These are phyloP conservation scores for Strobilomyces dryophilus DNA, from an alignment of 768 basidiomycete species.

Conservation along the genomic window DNA sequence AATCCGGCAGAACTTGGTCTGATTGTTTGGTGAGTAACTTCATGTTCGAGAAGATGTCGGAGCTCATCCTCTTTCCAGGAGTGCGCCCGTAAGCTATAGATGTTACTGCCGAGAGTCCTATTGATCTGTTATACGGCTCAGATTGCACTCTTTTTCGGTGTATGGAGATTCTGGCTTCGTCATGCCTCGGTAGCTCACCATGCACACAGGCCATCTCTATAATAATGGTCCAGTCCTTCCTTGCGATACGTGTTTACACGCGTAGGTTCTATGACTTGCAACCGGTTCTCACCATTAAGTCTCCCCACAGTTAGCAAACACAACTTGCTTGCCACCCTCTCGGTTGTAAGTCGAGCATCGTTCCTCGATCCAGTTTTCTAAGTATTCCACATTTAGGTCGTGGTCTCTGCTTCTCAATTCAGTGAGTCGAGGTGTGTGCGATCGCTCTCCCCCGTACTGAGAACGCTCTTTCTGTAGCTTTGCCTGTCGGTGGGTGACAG, in stretches of 20 bases:
- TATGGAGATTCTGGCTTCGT: background rate
- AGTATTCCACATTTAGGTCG: conserved; percentile 3
- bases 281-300: background rate
- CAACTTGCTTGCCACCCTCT: conserved; percentile 33
- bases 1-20: conserved; percentile 19
- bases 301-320: conserved; percentile 45
- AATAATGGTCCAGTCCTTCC: conserved; percentile 52
- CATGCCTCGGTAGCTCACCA: background rate
- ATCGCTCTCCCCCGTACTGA: conserved; percentile 1
- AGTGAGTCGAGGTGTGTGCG: conserved; percentile 9
- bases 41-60: background rate
- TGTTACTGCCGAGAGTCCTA: background rate
- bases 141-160: conserved; percentile 43
- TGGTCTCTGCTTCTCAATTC: conserved; percentile 39
- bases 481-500: conserved; percentile 30
- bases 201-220: conserved; percentile 35
- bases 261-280: conserved; percentile 22
- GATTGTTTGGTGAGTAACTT: conserved; percentile 39
- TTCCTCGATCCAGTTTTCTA: background rate
- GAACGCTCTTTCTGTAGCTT: conserved; percentile 14
- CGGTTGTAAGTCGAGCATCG: conserved; percentile 21
- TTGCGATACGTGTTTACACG: conserved; percentile 46
- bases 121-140: conserved; percentile 19
- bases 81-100: conserved; percentile 15
- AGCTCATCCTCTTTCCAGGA: conserved; percentile 15